Conservation (phyloP, 208 protist species). For the Porcisia hertigi region DNA sequence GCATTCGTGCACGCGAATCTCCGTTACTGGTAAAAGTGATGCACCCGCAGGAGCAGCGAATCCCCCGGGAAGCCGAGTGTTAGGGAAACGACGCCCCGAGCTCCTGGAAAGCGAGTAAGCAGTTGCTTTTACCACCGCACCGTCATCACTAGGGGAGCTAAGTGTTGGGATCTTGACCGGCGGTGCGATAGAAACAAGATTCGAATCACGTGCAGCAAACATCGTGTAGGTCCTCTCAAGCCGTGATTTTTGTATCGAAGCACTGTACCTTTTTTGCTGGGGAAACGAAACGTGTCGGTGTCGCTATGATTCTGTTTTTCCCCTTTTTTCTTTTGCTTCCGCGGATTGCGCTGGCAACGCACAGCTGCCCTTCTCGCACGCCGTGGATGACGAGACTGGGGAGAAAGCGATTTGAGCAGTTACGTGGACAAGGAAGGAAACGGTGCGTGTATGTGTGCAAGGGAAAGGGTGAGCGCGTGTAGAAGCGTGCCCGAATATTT, state of each 20-base stretch:
- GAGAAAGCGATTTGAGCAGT: too few species aligned
- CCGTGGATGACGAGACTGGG: too few species aligned
- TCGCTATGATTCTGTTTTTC: background rate
- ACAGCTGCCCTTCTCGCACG: too few species aligned
- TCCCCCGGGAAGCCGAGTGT: background rate
- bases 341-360: too few species aligned
- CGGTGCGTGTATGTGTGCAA: too few species aligned
- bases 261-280: background rate
- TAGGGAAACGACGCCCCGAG: conserved; percentile 12
- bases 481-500: too few species aligned
- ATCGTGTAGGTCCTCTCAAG: conserved; percentile 7
- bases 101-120: conserved; percentile 20
- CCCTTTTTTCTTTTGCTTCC: background rate
- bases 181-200: conserved; percentile 23
- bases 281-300: background rate
- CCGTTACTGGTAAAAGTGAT: background rate
- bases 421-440: too few species aligned
- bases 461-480: too few species aligned
- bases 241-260: background rate
- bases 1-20: conserved; percentile 29
- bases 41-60: background rate
- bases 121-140: background rate
- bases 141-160: conserved; percentile 3
- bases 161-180: conserved; percentile 36
- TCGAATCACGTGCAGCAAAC: conserved; percentile 27